phyloP scores from a whole-genome alignment of 2,329 filamentous ascomycete species.

The Tolypocladium paradoxum region DNA sequence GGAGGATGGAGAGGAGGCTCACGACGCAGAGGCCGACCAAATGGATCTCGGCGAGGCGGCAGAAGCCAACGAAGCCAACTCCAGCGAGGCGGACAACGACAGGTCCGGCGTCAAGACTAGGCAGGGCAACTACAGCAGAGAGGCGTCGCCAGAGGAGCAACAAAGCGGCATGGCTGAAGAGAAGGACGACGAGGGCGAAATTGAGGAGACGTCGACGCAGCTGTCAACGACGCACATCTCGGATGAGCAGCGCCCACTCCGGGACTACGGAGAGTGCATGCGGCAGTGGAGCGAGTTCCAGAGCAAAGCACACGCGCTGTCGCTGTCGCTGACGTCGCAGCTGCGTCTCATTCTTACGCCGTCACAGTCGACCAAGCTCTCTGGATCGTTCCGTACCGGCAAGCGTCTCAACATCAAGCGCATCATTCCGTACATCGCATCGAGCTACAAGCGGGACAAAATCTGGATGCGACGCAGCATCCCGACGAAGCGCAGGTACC shows the following conservation, averaged over 20 bases:
- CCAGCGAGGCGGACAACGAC: constrained; percentile 37
- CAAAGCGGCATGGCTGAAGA: constrained; percentile 31
- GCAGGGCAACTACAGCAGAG: constrained; percentile 47
- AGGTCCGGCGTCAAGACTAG: constrained; percentile 50
- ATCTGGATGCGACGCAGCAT: constrained; percentile 97
- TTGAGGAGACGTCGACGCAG: constrained; percentile 47
- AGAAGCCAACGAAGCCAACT: constrained; percentile 27
- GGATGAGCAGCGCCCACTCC: constrained; percentile 28
- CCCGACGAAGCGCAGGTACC: constrained; percentile 88
- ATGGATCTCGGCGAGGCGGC: constrained; percentile 27
- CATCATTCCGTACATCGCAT: constrained; percentile 98
- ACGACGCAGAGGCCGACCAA: constrained; percentile 33
- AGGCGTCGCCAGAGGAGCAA: constrained; percentile 30
- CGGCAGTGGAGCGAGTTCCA: constrained; percentile 81
- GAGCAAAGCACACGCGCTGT: constrained; percentile 71
- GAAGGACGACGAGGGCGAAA: constrained; percentile 35
- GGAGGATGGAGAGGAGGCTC: constrained; percentile 35
- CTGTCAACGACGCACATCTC: constrained; percentile 65
- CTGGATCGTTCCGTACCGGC: constrained; percentile 91
- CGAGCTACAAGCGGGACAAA: constrained; percentile 97
- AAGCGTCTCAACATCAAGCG: constrained; percentile 99
- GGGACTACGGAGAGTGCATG: constrained; percentile 47
- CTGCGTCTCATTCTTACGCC: constrained; percentile 91
- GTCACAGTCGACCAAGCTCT: constrained; percentile 89
- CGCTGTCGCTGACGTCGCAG: constrained; percentile 83